Evolutionary conservation across 1,284 basidiomycete species (phyloP).

Genomic region (Melampsora americana): DNA sequence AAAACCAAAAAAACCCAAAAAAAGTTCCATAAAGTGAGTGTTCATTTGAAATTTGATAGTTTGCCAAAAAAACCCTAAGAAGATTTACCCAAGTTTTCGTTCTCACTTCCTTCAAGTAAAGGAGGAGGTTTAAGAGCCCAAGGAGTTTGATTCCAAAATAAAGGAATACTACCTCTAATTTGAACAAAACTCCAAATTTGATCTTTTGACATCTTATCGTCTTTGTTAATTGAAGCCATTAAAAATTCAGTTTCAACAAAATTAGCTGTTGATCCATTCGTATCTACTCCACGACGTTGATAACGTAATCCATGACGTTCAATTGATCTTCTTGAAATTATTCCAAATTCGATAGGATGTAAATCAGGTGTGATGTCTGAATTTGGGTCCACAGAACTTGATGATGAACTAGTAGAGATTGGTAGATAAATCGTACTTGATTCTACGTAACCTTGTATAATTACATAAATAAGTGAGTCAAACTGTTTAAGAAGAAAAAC

Average conservation of each 20-base stretch:
- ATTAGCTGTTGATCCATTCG: constrained; percentile 60
- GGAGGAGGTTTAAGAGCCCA: constrained; percentile 82
- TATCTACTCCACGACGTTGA: constrained; percentile 59
- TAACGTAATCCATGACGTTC: constrained; percentile 60
- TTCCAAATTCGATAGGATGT: constrained; percentile 54
- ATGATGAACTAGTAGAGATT: neutral
- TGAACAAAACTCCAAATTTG: constrained; percentile 85
- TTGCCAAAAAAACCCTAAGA: too few relatives aligned
- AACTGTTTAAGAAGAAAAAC: too few relatives aligned
- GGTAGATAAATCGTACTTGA: constrained; percentile 16
- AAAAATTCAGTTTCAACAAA: constrained; percentile 60
- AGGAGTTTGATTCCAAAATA: constrained; percentile 75
- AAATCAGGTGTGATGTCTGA: neutral
- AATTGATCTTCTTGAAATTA: constrained; percentile 59
- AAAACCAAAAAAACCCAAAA: neutral
- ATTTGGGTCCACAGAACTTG: neutral
- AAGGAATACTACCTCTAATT: constrained; percentile 80
- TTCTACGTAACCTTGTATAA: constrained; percentile 42
- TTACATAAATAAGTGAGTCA: constrained; percentile 26
- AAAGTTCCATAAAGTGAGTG: neutral
- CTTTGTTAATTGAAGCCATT: too few relatives aligned
- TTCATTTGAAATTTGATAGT: too few relatives aligned
- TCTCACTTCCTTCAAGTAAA: constrained; percentile 70
- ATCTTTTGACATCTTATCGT: too few relatives aligned
- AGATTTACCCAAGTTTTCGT: constrained; percentile 63